A percentile compares a stretch with the other conserved stretches of the same genome.
These are phyloP conservation scores for Boletus pseudo-olivaceus DNA, from an alignment of 768 basidiomycete species.

Conservation along the genomic window DNA sequence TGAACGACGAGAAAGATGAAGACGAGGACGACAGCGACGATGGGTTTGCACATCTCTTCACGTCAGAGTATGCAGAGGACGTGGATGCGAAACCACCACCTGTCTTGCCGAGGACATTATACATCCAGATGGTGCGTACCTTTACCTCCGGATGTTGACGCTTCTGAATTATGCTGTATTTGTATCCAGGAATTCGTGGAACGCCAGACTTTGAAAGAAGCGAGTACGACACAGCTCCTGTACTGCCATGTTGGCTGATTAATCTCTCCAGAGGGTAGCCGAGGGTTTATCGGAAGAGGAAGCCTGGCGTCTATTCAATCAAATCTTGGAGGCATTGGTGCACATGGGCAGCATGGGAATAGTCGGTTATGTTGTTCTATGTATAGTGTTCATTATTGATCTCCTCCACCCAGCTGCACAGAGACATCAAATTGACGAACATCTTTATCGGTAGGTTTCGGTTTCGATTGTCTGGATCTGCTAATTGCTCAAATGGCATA, in stretches of 20 bases:
- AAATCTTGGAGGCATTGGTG: conserved; percentile 84
- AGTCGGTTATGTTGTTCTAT: conserved; percentile 39
- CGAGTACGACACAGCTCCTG: conserved; percentile 16
- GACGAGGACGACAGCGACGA: conserved; percentile 45
- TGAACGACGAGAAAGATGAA: conserved; percentile 38
- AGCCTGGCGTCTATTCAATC: conserved; percentile 86
- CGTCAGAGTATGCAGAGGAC: conserved; percentile 34
- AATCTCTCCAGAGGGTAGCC: conserved; percentile 55
- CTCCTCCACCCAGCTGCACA: conserved; percentile 51
- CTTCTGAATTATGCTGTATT: not conserved
- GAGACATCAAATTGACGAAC: conserved; percentile 91
- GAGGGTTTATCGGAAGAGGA: conserved; percentile 82
- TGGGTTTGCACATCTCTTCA: conserved; percentile 36
- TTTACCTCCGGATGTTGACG: not conserved
- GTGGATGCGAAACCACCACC: conserved; percentile 27
- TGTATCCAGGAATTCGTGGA: conserved; percentile 77
- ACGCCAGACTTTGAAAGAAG: conserved; percentile 86
- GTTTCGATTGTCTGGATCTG: not conserved
- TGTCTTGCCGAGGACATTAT: conserved; percentile 56
- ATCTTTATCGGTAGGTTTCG: conserved; percentile 80
- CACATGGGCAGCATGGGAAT: conserved; percentile 90
- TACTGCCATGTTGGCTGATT: not conserved
- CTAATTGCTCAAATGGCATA: not conserved
- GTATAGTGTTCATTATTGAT: conserved; percentile 4
- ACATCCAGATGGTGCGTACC: conserved; percentile 86